These are phyloP conservation scores for Talaromyces verruculosus DNA, from an alignment of 2,329 filamentous ascomycete genomes.

Conservation along the genomic window DNA sequence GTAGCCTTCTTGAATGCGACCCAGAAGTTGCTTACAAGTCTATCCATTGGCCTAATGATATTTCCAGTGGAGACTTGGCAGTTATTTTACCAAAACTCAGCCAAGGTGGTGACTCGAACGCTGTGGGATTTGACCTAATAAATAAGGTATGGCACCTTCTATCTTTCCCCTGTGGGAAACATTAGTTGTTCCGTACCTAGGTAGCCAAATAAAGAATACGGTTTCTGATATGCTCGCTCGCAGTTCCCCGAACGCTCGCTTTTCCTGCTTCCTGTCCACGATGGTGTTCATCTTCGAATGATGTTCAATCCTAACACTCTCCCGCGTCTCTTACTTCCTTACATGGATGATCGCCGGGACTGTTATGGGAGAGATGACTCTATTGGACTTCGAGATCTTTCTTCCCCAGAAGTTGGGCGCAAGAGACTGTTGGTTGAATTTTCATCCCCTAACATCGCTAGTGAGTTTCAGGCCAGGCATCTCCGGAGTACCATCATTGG, in stretches of 20 bases:
- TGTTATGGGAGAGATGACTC: neutral
- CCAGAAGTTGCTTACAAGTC: neutral
- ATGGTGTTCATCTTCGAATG: neutral
- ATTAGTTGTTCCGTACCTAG: neutral
- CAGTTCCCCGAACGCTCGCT: neutral
- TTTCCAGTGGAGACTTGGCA: neutral
- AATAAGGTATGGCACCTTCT: neutral
- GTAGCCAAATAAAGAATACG: neutral
- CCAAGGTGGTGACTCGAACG: neutral
- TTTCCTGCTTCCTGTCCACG: neutral
- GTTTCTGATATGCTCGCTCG: neutral
- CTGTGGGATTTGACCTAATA: neutral
- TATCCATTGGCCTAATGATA: neutral
- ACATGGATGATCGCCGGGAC: neutral
- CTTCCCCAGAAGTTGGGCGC: neutral
- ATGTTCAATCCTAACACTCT: neutral
- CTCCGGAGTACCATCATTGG: constrained; percentile 75
- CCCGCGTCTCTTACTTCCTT: neutral
- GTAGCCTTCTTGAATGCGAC: constrained; percentile 4
- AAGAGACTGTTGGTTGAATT: constrained; percentile 61
- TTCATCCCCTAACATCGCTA: constrained; percentile 82
- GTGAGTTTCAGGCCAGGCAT: constrained; percentile 75
- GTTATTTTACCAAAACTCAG: neutral
- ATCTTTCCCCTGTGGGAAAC: neutral
- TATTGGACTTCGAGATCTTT: neutral